Base-by-base conservation (phyloP, 345 rosid species). In the Heritiera littoralis region DNA sequence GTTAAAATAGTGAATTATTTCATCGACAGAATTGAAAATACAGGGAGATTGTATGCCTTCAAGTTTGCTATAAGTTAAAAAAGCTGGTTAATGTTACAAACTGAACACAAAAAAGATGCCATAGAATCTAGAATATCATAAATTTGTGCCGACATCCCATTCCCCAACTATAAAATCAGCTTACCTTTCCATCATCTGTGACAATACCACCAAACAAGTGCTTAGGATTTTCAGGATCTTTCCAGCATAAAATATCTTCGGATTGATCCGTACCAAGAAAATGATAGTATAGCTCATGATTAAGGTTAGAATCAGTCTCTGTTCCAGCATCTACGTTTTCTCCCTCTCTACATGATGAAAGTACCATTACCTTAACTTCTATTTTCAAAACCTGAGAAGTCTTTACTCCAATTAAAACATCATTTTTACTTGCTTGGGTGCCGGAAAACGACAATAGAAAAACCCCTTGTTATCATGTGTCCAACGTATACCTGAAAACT, bases 111-210 rank as follows among this genome's bases (percentile, higher is more conserved):
- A 78, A 23, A 59, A 9, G 61, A 32, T 30, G 55, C 60, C 60
- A 30, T 6, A 9, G 30, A 60, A 74, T 17, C 18, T 32, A 55
- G 41, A 46, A 28, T 66, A 64, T 4, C 1, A 51, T 30, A 18
- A 77, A 77, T n/a, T 49, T 77, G 28, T 17, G 23, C 72, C 9
- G 35, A 6, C 59, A 54, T 51, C 49, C 45, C 20, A 12, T 17
- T 48, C 28, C n/a, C 1, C 72, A 79, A 30, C 70, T 11, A 55
- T n/a, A n/a, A 23, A 6, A 61, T 40, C 38, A 66, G 80, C 20
- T 82, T 84, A 91, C 99, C 93, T 91, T 89, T 46, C 99, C 99
- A 69, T 96, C 99, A 78, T 94, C 88, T n/a, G 94, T 92, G 73
- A 96, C 89, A 18, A 55, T 30, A 70, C 90, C 89, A 38, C 81